Evolutionary conservation across 2,329 filamentous ascomycete genomes (phyloP).

Genomic region (Fusarium chaquense): DNA sequence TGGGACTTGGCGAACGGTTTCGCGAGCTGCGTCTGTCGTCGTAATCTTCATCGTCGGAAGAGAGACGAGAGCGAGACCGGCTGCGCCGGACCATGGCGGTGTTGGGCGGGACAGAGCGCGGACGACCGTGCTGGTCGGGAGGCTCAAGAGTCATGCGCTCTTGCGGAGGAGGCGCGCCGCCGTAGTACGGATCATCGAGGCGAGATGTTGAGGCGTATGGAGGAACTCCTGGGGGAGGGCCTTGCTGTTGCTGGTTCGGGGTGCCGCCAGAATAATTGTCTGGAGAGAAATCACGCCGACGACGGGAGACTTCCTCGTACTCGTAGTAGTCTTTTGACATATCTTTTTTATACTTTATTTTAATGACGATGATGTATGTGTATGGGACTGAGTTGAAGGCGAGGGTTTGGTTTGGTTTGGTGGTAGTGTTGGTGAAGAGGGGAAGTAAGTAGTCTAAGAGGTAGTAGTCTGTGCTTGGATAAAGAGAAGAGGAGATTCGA

Average conservation of each 20-base stretch:
- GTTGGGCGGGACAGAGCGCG: slow-evolving; percentile 52
- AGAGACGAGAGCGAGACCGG: slow-evolving; percentile 44
- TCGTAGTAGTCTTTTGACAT: slow-evolving; percentile 50
- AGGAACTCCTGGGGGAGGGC: slow-evolving; percentile 33
- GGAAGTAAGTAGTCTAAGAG: neutral
- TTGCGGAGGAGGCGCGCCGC: slow-evolving; percentile 35
- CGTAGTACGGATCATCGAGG: slow-evolving; percentile 46
- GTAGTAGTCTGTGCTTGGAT: slow-evolving; percentile 5
- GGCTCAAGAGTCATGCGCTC: slow-evolving; percentile 50
- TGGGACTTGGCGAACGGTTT: slow-evolving; percentile 50
- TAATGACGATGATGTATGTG: neutral
- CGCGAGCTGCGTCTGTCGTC: slow-evolving; percentile 45
- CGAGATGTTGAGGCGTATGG: slow-evolving; percentile 43
- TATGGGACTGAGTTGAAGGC: neutral
- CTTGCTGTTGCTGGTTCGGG: slow-evolving; percentile 28
- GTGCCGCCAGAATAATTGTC: slow-evolving; percentile 51
- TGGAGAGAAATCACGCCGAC: slow-evolving; percentile 49
- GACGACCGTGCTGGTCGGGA: slow-evolving; percentile 45
- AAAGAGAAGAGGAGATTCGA: neutral
- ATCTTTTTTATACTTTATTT: slow-evolving; percentile 11
- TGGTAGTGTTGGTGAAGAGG: neutral
- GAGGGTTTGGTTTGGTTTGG: neutral
- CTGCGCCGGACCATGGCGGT: slow-evolving; percentile 43
- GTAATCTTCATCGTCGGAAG: slow-evolving; percentile 39
- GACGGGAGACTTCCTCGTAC: slow-evolving; percentile 47